Evolutionary conservation across 2,329 filamentous ascomycete genomes (phyloP).

Genomic region (Aspergillus sp.): DNA sequence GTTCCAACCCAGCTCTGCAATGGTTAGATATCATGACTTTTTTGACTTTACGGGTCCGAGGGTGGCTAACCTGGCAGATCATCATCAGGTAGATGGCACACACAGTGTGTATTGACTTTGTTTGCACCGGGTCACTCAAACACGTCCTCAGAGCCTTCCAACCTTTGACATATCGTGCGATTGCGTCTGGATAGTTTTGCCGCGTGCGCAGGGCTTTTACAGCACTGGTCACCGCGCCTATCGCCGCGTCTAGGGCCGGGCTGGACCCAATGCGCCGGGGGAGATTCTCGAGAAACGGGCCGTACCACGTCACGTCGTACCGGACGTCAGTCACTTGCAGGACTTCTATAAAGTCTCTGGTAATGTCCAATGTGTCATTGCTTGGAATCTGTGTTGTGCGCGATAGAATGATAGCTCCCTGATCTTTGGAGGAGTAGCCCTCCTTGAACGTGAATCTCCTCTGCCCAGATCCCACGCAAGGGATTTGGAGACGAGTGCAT

Average conservation of each 20-base stretch:
- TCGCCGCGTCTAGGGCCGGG: constrained; percentile 23
- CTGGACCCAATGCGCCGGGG: constrained; percentile 24
- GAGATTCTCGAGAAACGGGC: constrained; percentile 21
- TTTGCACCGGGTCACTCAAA: constrained; percentile 24
- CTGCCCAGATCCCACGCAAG: constrained; percentile 24
- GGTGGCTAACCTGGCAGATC: constrained; percentile 27
- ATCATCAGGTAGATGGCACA: constrained; percentile 30
- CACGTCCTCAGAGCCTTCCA: constrained; percentile 23
- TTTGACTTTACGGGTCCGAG: not conserved
- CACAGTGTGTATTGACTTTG: constrained; percentile 24
- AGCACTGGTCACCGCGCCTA: constrained; percentile 19
- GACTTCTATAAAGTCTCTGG: constrained; percentile 14
- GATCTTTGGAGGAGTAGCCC: not conserved
- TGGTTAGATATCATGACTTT: not conserved
- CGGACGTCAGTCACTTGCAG: constrained; percentile 23
- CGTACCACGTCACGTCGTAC: constrained; percentile 26
- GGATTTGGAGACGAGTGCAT: constrained; percentile 22
- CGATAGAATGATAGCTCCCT: not conserved
- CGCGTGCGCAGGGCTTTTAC: constrained; percentile 20
- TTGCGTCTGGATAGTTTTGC: constrained; percentile 14
- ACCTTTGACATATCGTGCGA: constrained; percentile 21
- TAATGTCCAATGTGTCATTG: constrained; percentile 9
- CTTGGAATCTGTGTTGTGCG: not conserved
- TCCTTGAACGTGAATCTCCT: constrained; percentile 26
- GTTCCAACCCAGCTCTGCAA: constrained; percentile 25